Evolutionary conservation across 2,329 filamentous ascomycete species (phyloP).

Genomic region (Raffaelea ambrosiae): DNA sequence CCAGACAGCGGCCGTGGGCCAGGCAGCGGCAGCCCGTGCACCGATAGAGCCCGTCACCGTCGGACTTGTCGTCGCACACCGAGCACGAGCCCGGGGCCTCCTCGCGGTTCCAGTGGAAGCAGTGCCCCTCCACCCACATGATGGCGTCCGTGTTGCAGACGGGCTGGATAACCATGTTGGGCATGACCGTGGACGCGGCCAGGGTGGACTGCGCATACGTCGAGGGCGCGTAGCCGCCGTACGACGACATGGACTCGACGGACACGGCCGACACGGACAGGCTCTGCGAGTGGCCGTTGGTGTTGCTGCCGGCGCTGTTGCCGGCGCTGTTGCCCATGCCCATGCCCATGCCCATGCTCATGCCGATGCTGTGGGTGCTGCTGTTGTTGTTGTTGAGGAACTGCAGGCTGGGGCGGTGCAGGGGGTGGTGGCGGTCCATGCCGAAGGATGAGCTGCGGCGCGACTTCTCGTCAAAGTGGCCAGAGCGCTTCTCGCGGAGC

Average conservation of each 20-base stretch:
- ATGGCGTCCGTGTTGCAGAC: slow-evolving; percentile 71
- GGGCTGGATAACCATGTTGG: slow-evolving; percentile 70
- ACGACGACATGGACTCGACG: slow-evolving; percentile 61
- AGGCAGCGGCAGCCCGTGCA: slow-evolving; percentile 57
- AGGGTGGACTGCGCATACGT: slow-evolving; percentile 81
- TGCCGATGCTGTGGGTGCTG: slow-evolving; percentile 20
- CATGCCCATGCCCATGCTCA: too few species aligned
- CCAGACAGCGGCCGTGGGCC: slow-evolving; percentile 52
- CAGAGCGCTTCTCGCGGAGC: slow-evolving; percentile 87
- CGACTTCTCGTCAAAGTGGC: slow-evolving; percentile 76
- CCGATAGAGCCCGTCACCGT: slow-evolving; percentile 64
- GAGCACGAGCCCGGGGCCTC: slow-evolving; percentile 58
- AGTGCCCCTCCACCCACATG: slow-evolving; percentile 80
- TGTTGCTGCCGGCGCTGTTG: slow-evolving; percentile 25
- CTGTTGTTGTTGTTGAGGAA: slow-evolving; percentile 54
- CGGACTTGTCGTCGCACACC: slow-evolving; percentile 67
- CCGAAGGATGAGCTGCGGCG: slow-evolving; percentile 91
- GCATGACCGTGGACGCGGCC: slow-evolving; percentile 80
- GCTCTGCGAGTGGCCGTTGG: slow-evolving; percentile 37
- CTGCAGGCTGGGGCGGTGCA: slow-evolving; percentile 63
- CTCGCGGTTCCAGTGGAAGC: slow-evolving; percentile 55
- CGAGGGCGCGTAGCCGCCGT: slow-evolving; percentile 68
- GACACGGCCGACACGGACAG: slow-evolving; percentile 52
- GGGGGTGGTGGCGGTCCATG: slow-evolving; percentile 58
- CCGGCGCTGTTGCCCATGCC: not conserved